Evolutionary conservation across 1,139 yeast genomes (phyloP).

Genomic region (Trichomonascaceae sp.): DNA sequence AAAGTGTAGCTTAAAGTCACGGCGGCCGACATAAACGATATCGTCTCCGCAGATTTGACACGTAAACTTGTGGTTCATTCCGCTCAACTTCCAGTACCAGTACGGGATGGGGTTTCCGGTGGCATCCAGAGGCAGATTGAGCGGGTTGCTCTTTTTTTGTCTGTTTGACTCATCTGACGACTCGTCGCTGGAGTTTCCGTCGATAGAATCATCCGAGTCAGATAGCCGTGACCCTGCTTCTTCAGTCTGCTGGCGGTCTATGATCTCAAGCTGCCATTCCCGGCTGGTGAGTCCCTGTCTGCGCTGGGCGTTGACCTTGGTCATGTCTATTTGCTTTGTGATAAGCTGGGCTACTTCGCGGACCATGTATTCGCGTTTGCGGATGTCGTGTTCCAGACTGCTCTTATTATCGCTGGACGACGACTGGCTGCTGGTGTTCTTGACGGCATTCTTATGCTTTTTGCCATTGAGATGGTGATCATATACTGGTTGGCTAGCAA

Average conservation of each 20-base stretch:
- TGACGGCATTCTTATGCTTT: constrained; percentile 62
- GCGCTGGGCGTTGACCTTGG: constrained; percentile 55
- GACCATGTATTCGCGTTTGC: constrained; percentile 28
- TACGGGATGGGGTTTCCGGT: constrained; percentile 89
- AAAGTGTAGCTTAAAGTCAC: constrained; percentile 64
- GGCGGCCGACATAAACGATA: constrained; percentile 54
- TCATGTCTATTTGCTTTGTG: constrained; percentile 30
- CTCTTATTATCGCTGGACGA: neutral
- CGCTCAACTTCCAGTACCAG: constrained; percentile 88
- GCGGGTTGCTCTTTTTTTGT: constrained; percentile 26
- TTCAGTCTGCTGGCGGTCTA: constrained; percentile 30
- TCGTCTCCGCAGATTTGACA: constrained; percentile 86
- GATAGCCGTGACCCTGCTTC: constrained; percentile 11
- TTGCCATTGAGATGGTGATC: constrained; percentile 62
- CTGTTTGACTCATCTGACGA: constrained; percentile 19
- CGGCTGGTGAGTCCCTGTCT: constrained; percentile 59
- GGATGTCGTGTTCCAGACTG: constrained; percentile 6
- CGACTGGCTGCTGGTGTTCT: constrained; percentile 24
- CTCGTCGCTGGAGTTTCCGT: constrained; percentile 16
- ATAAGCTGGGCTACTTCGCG: constrained; percentile 27
- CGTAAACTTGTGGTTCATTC: constrained; percentile 54
- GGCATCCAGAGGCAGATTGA: constrained; percentile 65
- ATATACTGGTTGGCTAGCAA: constrained; percentile 54
- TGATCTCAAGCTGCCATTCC: constrained; percentile 47
- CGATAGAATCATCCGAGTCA: constrained; percentile 13